A percentile compares a stretch with the other conserved stretches of the same genome.
Evolutionary conservation across 1,284 basidiomycete genomes (phyloP).

Genomic region (Trichosporon ovoides): DNA sequence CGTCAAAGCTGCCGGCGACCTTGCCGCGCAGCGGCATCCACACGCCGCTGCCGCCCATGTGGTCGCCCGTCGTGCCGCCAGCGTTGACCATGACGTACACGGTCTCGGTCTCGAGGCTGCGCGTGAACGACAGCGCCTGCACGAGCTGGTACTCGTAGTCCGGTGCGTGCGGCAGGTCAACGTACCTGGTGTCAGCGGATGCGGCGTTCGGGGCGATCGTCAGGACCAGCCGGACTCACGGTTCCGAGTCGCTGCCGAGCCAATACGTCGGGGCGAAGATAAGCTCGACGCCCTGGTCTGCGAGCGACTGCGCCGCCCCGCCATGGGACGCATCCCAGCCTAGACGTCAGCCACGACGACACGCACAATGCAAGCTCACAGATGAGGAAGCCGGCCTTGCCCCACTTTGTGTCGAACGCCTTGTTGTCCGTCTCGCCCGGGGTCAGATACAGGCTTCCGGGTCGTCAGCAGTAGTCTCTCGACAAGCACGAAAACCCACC

Average conservation of each 20-base stretch:
- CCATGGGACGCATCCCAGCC: slow-evolving; percentile 49
- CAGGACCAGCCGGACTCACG: slow-evolving; percentile 32
- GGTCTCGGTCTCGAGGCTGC: slow-evolving; percentile 45
- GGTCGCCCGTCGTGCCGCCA: slow-evolving; percentile 31
- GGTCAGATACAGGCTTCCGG: slow-evolving; percentile 39
- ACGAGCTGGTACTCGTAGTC: slow-evolving; percentile 36
- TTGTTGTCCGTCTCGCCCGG: slow-evolving; percentile 32
- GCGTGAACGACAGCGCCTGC: slow-evolving; percentile 31
- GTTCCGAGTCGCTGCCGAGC: slow-evolving; percentile 44
- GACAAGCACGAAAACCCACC: slow-evolving; percentile 23
- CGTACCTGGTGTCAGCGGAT: slow-evolving; percentile 8
- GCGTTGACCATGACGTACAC: slow-evolving; percentile 44
- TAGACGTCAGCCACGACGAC: slow-evolving; percentile 12
- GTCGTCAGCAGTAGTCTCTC: slow-evolving; percentile 7
- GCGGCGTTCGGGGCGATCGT: background rate
- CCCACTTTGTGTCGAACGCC: slow-evolving; percentile 45
- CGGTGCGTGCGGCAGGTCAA: slow-evolving; percentile 16
- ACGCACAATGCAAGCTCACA: slow-evolving; percentile 25
- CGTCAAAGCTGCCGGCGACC: slow-evolving; percentile 1
- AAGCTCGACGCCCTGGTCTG: slow-evolving; percentile 40
- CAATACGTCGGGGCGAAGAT: slow-evolving; percentile 48
- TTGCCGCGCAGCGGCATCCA: slow-evolving; percentile 14
- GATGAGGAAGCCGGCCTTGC: slow-evolving; percentile 44
- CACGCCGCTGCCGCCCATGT: slow-evolving; percentile 38
- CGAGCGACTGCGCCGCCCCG: slow-evolving; percentile 32